Evolutionary conservation across 306 rosid genomes (phyloP), one percentile per base, ranked within the genome.

Genomic region (Fagus sylvatica): DNA sequence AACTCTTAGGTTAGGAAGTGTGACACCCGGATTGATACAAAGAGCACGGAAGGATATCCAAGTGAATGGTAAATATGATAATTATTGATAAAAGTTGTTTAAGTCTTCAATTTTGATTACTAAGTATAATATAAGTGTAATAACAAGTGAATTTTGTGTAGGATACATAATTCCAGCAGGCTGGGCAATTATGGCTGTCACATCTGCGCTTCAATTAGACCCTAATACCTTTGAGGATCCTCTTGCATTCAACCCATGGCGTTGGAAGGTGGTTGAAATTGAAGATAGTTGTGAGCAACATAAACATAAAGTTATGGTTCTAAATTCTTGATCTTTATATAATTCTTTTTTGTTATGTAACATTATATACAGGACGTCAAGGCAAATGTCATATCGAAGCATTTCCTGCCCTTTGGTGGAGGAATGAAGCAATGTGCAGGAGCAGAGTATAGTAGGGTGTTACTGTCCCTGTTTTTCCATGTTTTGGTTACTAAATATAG

Each of bases 391-490:
- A 11, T 79, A 34, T 66, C 79, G 3, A 84, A 84, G 76, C 65
- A 55, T 30, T 79, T 83, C 55, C 65, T 53, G 75, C 83, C 86
- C 1, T 83, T 83, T 39, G 86, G 86, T 40, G 78, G 86, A 64
- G 86, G 83, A 70, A 7, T 15, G 41, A 65, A 80, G 16, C 84
- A 83, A 33, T 83, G 84, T 64, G 81, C 79, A 5, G 87, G 87
- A 0, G 53, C 84, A 1, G 84, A 80, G 53, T 84, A 64, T 71
- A 72, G 69, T 19, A 75, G 76, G 51, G 76, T 49, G 10, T 75
- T 83, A 30, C 10, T 76, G 43, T 75, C 79, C 77, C 68, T 48
- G 7, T 80, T 73, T 62, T 12, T 84, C 56, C 87, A 84, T 75
- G 75, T 74, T 41, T 61, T 80, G 79, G 82, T 84, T 49, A 80